Evolutionary conservation across 306 rosid species (phyloP).

Genomic region (Rosa rugosa): DNA sequence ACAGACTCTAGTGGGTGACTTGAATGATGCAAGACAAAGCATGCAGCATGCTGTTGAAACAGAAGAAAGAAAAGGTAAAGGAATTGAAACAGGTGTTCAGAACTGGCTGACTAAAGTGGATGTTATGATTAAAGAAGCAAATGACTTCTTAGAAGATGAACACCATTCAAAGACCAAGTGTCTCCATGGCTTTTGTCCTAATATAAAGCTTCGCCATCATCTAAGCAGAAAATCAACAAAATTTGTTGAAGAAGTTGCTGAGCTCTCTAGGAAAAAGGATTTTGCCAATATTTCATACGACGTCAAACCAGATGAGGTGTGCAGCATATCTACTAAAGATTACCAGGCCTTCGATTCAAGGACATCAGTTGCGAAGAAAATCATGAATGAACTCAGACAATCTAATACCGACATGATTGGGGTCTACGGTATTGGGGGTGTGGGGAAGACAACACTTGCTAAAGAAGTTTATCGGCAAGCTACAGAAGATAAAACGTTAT

Average conservation of each 20-base stretch:
- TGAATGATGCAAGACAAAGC: neutral
- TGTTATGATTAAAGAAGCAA: neutral
- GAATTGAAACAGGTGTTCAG: neutral
- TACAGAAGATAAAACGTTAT: neutral
- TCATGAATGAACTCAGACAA: neutral
- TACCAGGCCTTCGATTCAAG: neutral
- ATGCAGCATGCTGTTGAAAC: neutral
- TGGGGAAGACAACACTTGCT: constrained; percentile 14
- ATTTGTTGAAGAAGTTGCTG: neutral
- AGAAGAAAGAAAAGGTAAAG: neutral
- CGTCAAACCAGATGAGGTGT: neutral
- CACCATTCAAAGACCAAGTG: neutral
- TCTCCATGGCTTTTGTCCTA: neutral
- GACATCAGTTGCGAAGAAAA: neutral
- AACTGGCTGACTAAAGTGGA: neutral
- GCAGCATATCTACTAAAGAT: neutral
- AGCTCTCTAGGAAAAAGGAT: neutral
- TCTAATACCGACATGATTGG: neutral
- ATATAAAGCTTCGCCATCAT: neutral
- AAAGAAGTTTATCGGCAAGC: neutral
- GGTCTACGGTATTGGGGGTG: constrained; percentile 9
- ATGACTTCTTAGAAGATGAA: neutral
- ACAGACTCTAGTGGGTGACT: neutral
- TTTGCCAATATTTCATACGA: neutral
- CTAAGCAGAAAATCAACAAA: neutral